Evolutionary conservation across 1,284 basidiomycete genomes (phyloP).

Genomic region (Ceraceosorus guamensis): DNA sequence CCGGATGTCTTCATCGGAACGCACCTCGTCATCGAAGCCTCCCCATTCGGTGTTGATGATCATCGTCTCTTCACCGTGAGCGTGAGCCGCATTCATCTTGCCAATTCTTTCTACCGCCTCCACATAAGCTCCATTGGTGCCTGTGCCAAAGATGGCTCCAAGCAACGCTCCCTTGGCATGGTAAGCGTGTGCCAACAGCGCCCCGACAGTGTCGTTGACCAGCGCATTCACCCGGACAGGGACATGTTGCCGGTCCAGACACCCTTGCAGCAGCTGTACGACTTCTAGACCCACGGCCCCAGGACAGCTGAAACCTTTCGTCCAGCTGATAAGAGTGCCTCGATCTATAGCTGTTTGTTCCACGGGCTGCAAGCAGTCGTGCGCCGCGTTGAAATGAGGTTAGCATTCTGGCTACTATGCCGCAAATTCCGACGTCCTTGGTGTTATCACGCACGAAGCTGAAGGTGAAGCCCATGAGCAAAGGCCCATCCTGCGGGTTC

Average conservation of each 20-base stretch:
- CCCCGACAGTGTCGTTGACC: slow-evolving; percentile 91
- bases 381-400: neutral
- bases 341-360: slow-evolving; percentile 86
- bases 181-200: slow-evolving; percentile 84
- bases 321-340: slow-evolving; percentile 61
- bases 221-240: slow-evolving; percentile 88
- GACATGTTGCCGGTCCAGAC: slow-evolving; percentile 85
- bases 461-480: slow-evolving; percentile 65
- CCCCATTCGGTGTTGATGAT: slow-evolving; percentile 89
- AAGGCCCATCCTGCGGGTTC: slow-evolving; percentile 12
- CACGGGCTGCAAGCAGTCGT: slow-evolving; percentile 68
- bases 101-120: slow-evolving; percentile 76
- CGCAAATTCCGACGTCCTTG: neutral
- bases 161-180: slow-evolving; percentile 70
- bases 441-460: slow-evolving; percentile 47
- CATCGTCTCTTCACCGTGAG: slow-evolving; percentile 59
- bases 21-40: slow-evolving; percentile 28
- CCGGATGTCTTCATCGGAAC: neutral
- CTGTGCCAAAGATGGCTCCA: slow-evolving; percentile 90
- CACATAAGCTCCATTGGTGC: slow-evolving; percentile 94
- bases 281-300: slow-evolving; percentile 81
- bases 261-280: slow-evolving; percentile 82
- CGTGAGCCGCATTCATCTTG: slow-evolving; percentile 53
- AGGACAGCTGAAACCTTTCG: slow-evolving; percentile 48
- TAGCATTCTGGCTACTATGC: neutral